Percentiles rank a stretch among this genome's conserved stretches.
These are phyloP conservation scores for Russula vinacea DNA, from an alignment of 768 basidiomycete genomes.

Conservation along the genomic window DNA sequence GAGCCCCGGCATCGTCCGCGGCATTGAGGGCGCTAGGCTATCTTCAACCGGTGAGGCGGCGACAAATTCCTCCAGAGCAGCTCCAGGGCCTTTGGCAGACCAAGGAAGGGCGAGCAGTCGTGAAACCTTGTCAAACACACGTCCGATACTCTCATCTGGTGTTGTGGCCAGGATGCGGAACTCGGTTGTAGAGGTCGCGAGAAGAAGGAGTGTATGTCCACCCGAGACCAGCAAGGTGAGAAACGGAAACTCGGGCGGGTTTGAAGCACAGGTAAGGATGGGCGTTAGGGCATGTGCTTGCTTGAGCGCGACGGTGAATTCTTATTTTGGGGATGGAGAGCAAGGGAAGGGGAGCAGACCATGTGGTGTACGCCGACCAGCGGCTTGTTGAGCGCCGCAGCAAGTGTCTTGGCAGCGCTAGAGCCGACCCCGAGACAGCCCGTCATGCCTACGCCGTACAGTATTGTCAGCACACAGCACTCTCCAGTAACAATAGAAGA, in stretches of 20 bases:
- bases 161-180: constrained; percentile 76
- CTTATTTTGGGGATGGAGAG: constrained; percentile 9
- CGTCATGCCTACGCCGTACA: constrained; percentile 54
- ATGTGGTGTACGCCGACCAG: constrained; percentile 93
- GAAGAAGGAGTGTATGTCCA: constrained; percentile 88
- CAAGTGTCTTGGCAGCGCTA: constrained; percentile 82
- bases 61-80: constrained; percentile 70
- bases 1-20: constrained; percentile 47
- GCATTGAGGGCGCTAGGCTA: constrained; percentile 36
- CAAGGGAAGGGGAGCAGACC: constrained; percentile 46
- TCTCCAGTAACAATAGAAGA: too few species aligned
- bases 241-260: constrained; percentile 71
- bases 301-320: constrained; percentile 40
- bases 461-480: background rate
- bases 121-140: constrained; percentile 81
- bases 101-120: constrained; percentile 65
- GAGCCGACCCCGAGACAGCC: constrained; percentile 78
- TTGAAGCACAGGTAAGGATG: constrained; percentile 31
- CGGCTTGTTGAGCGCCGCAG: constrained; percentile 73
- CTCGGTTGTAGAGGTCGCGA: constrained; percentile 54
- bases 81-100: constrained; percentile 64
- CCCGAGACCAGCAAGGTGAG: constrained; percentile 86
- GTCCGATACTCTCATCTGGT: constrained; percentile 70
- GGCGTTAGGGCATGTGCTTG: constrained; percentile 77
- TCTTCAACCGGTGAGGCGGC: constrained; percentile 41